These are phyloP conservation scores for Grigorovia transvaalensis DNA, from an alignment of 805 yeast genomes.

Conservation along the genomic window DNA sequence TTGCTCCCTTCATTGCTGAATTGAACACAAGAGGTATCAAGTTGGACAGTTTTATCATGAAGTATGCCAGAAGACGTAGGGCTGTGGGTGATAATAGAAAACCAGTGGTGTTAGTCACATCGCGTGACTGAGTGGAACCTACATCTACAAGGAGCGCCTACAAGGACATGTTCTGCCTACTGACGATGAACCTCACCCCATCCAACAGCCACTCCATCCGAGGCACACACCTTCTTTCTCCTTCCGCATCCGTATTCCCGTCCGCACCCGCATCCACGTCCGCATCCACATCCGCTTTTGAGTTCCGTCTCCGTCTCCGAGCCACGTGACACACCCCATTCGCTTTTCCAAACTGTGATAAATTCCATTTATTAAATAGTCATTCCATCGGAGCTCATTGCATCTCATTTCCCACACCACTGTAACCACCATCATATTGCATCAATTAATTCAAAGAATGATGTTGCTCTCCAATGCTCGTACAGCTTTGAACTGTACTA, in stretches of 20 bases:
- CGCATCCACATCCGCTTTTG: too few relatives aligned
- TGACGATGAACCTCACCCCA: too few relatives aligned
- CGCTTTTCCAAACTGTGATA: background rate
- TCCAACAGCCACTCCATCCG: too few relatives aligned
- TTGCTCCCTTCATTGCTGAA: conserved; percentile 53
- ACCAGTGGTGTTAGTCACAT: background rate
- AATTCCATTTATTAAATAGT: too few relatives aligned
- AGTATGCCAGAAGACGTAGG: conserved; percentile 41
- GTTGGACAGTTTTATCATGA: conserved; percentile 49
- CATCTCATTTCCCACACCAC: background rate
- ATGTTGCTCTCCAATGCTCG: background rate
- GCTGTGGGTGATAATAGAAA: background rate
- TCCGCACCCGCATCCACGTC: too few relatives aligned
- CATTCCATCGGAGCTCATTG: background rate
- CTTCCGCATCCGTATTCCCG: too few relatives aligned
- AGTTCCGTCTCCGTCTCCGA: too few relatives aligned
- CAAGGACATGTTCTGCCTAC: too few relatives aligned
- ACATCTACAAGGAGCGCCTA: too few relatives aligned
- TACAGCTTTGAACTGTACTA: background rate
- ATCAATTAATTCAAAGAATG: too few relatives aligned
- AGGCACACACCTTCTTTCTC: background rate
- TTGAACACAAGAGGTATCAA: conserved; percentile 44
- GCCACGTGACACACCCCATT: background rate
- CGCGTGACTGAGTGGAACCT: background rate
- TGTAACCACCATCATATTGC: background rate